Percentiles rank a stretch among this genome's conserved stretches.
These are phyloP conservation scores for Clavispora vitiphila DNA, from an alignment of 805 yeast genomes.

Conservation along the genomic window DNA sequence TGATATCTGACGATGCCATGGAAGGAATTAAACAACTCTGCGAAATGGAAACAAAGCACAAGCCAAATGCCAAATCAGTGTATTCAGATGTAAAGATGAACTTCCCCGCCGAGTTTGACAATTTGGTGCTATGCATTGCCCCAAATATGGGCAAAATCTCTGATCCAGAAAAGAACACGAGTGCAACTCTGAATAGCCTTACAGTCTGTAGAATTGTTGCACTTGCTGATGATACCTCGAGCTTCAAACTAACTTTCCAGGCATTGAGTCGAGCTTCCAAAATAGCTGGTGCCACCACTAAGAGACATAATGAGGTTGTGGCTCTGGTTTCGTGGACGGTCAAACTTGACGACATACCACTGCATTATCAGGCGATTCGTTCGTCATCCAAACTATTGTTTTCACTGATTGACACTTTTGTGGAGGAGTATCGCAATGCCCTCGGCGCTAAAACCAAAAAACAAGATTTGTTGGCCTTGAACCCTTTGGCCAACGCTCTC, in stretches of 20 bases:
- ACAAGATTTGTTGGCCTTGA: constrained; percentile 40
- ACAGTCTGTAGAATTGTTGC: constrained; percentile 47
- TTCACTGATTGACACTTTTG: constrained; percentile 34
- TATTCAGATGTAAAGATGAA: background rate
- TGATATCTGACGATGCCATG: constrained; percentile 26
- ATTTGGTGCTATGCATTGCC: constrained; percentile 32
- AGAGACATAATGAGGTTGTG: constrained; percentile 21
- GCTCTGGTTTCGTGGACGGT: constrained; percentile 23
- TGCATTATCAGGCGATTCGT: constrained; percentile 17
- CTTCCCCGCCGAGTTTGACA: constrained; percentile 25
- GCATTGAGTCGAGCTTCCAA: constrained; percentile 43
- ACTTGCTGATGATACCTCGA: constrained; percentile 38
- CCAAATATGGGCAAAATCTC: constrained; percentile 31
- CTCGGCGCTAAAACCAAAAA: constrained; percentile 13
- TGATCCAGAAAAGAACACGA: constrained; percentile 8
- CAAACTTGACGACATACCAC: constrained; percentile 14
- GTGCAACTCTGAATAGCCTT: constrained; percentile 18
- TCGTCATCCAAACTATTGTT: constrained; percentile 20
- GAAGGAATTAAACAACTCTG: constrained; percentile 26
- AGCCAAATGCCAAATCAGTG: background rate
- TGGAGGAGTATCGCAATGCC: constrained; percentile 33
- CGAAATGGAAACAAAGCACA: constrained; percentile 5
- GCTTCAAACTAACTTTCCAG: constrained; percentile 43
- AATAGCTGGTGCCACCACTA: constrained; percentile 2
- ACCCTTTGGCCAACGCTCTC: constrained; percentile 59